phyloP scores from a whole-genome alignment of 805 yeast genomes.

The Starmera caribaea region DNA sequence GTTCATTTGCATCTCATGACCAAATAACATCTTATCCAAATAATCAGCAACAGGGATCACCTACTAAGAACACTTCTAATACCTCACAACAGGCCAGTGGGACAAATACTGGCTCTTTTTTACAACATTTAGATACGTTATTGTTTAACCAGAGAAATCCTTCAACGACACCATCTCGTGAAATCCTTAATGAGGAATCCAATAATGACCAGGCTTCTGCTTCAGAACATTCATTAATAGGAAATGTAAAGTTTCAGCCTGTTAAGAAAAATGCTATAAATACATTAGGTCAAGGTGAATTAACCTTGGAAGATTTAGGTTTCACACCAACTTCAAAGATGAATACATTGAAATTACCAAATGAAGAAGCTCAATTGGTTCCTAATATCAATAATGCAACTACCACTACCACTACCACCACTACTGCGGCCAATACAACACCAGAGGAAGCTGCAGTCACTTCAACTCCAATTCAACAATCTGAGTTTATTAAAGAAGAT shows the following conservation, averaged over 20 bases:
- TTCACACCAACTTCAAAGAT: neutral
- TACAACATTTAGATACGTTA: conserved; percentile 27
- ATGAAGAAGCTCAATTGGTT: neutral
- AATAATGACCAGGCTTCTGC: conserved; percentile 1
- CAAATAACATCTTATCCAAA: neutral
- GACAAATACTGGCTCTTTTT: conserved; percentile 13
- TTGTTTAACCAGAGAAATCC: conserved; percentile 12
- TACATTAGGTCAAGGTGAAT: conserved; percentile 46
- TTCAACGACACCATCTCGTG: conserved; percentile 1
- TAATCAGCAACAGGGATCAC: neutral
- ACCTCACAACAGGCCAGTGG: neutral
- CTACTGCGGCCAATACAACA: conserved; percentile 7
- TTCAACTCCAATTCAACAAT: neutral
- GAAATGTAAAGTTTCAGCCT: conserved; percentile 31
- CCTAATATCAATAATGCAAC: neutral
- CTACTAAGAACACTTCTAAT: neutral
- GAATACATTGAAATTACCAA: too few species aligned
- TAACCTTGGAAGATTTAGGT: conserved; percentile 28
- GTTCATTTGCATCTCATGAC: neutral
- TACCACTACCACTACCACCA: neutral
- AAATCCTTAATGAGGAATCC: conserved; percentile 1
- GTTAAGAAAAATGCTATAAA: conserved; percentile 37
- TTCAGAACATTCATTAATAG: conserved; percentile 5
- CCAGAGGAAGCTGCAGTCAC: conserved; percentile 17
- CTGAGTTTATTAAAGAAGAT: neutral